Conservation (phyloP, 202 grass and related monocot genomes). For the Panicum virgatum region DNA sequence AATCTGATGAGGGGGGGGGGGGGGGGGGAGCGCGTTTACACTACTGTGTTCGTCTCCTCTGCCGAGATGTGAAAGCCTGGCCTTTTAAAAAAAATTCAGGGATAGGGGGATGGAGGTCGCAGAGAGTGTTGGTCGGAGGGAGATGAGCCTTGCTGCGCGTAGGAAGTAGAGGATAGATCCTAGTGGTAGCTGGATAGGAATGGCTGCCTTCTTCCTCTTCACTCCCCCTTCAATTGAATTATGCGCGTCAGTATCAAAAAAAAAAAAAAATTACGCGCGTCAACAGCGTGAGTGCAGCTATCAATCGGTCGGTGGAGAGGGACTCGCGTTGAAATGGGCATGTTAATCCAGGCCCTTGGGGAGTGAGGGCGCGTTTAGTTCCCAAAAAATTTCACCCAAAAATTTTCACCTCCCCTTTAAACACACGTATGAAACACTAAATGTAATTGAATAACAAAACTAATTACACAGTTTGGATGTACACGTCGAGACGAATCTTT, state of each 20-base stretch:
- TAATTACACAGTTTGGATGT: no score
- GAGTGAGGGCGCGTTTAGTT: no score
- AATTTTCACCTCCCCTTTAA: no score
- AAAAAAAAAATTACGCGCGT: no score
- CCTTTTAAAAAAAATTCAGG: not conserved
- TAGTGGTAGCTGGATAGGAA: not conserved
- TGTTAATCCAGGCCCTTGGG: no score
- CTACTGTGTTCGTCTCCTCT: not conserved
- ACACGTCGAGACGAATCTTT: no score
- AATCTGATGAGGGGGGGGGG: no score
- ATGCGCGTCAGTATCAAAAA: not conserved
- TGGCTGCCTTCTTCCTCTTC: conserved; percentile 19
- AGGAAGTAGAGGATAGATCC: not conserved
- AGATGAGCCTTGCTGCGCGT: conserved; percentile 19
- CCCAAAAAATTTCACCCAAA: no score
- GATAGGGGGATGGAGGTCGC: conserved; percentile 31
- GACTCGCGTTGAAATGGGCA: not conserved
- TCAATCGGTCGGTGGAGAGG: not conserved
- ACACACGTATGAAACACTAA: no score
- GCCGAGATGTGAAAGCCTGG: conserved; percentile 9
- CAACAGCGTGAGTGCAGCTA: not conserved
- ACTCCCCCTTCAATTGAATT: not conserved
- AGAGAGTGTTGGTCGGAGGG: conserved; percentile 39
- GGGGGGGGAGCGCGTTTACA: no score
- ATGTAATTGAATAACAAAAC: no score